These are phyloP conservation scores for Pseudogymnoascus sp. DNA, from an alignment of 2,329 filamentous ascomycete genomes.

Conservation along the genomic window DNA sequence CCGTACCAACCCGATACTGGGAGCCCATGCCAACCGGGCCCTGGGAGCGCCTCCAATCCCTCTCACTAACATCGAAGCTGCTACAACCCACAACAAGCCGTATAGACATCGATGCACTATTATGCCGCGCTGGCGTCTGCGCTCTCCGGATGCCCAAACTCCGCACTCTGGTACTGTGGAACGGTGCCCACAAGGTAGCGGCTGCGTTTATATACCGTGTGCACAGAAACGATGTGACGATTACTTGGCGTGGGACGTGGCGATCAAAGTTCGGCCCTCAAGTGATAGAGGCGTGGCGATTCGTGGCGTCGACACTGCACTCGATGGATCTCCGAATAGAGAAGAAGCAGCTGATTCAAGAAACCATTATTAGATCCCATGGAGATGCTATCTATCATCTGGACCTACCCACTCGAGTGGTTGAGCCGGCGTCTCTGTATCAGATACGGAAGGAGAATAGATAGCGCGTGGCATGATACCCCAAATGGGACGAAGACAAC, in stretches of 20 bases:
- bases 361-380: slow-evolving; percentile 15
- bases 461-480: no score
- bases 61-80: not conserved
- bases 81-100: not conserved
- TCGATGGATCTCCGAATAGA: slow-evolving; percentile 17
- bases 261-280: slow-evolving; percentile 19
- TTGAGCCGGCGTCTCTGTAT: slow-evolving; percentile 28
- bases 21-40: not conserved
- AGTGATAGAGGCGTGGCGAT: slow-evolving; percentile 23
- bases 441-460: slow-evolving; percentile 28
- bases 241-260: slow-evolving; percentile 31
- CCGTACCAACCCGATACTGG: not conserved
- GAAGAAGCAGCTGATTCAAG: slow-evolving; percentile 18
- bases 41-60: not conserved
- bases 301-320: slow-evolving; percentile 15
- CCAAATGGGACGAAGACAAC: no score
- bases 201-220: slow-evolving; percentile 13
- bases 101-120: not conserved
- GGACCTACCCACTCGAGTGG: slow-evolving; percentile 25
- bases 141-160: not conserved
- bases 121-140: not conserved
- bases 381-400: slow-evolving; percentile 29
- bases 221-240: slow-evolving; percentile 16
- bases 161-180: not conserved
- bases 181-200: not conserved